These are phyloP conservation scores for Leccinellum rugosiceps DNA, from an alignment of 768 basidiomycete species.

Conservation along the genomic window DNA sequence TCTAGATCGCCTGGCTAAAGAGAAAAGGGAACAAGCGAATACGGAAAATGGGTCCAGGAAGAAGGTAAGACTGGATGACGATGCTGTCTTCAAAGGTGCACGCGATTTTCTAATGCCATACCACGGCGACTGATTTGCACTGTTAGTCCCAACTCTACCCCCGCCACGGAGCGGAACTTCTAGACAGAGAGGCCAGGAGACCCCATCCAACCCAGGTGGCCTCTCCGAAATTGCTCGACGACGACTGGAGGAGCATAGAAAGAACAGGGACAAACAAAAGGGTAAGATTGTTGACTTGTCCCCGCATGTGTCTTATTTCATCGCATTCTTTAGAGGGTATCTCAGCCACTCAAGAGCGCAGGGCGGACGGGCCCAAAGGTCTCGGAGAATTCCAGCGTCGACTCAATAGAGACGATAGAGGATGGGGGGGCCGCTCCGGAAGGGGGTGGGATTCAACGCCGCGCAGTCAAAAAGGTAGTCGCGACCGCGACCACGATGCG, in stretches of 20 bases:
- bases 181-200: constrained; percentile 82
- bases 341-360: constrained; percentile 51
- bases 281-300: constrained; percentile 35
- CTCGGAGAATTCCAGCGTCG: constrained; percentile 91
- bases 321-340: constrained; percentile 59
- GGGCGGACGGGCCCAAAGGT: constrained; percentile 65
- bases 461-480: constrained; percentile 48
- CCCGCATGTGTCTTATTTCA: neutral
- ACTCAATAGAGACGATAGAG: constrained; percentile 70
- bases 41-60: constrained; percentile 53
- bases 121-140: neutral
- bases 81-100: constrained; percentile 85
- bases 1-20: constrained; percentile 81
- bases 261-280: constrained; percentile 63
- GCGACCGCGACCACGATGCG: constrained; percentile 48
- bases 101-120: neutral
- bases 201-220: constrained; percentile 90
- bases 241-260: constrained; percentile 74
- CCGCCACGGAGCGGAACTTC: constrained; percentile 49
- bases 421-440: constrained; percentile 38
- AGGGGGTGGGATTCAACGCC: constrained; percentile 61
- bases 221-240: constrained; percentile 72
- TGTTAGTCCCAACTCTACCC: constrained; percentile 76
- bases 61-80: constrained; percentile 56
- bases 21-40: constrained; percentile 69